These are phyloP conservation scores for Curvularia lunata DNA, from an alignment of 2,329 filamentous ascomycete genomes.

Conservation along the genomic window DNA sequence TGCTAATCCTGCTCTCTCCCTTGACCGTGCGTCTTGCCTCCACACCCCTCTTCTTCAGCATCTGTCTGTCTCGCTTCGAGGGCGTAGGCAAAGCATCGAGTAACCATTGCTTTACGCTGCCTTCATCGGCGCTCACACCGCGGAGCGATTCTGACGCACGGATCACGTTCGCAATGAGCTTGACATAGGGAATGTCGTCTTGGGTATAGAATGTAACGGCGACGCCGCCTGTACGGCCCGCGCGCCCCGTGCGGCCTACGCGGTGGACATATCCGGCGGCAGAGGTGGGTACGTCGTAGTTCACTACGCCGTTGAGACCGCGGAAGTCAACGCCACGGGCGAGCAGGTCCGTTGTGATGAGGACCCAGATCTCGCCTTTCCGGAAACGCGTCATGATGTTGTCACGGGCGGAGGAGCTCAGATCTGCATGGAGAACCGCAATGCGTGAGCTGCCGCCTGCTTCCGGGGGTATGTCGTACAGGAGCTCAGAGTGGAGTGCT, in stretches of 20 bases:
- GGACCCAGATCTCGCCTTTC: constrained; percentile 90
- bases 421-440: constrained; percentile 86
- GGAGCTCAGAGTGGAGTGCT: constrained; percentile 85
- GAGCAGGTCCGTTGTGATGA: constrained; percentile 94
- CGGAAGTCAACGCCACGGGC: constrained; percentile 93
- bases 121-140: constrained; percentile 50
- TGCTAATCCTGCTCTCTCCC: constrained; percentile 71
- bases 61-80: constrained; percentile 82
- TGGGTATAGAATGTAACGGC: constrained; percentile 95
- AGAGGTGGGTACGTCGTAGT: constrained; percentile 95
- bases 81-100: constrained; percentile 84
- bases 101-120: constrained; percentile 70
- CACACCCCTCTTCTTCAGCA: constrained; percentile 80
- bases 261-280: constrained; percentile 92
- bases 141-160: constrained; percentile 77
- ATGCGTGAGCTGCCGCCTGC: constrained; percentile 85
- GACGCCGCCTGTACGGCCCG: constrained; percentile 83
- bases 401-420: constrained; percentile 76
- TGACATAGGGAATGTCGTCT: constrained; percentile 89
- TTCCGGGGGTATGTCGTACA: constrained; percentile 90
- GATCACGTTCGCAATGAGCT: constrained; percentile 92
- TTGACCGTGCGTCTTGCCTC: constrained; percentile 65
- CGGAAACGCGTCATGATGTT: constrained; percentile 89
- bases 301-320: constrained; percentile 93
- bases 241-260: constrained; percentile 87